Conservation (phyloP, 164 flowering plant genomes). For the Tetracentron sinense region DNA sequence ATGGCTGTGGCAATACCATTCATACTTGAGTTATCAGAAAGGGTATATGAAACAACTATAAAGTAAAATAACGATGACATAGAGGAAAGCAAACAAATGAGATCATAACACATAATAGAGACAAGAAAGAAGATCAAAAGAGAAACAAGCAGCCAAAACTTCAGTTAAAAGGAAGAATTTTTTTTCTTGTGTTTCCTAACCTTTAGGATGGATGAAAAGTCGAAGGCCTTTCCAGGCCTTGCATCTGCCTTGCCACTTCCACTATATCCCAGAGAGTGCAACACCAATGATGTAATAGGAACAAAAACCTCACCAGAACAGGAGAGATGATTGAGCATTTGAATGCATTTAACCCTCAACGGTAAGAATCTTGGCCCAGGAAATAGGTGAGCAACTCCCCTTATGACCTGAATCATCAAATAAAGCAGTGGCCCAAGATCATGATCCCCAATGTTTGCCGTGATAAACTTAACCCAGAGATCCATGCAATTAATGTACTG, state of each 20-base stretch:
- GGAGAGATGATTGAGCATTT: constrained; percentile 82
- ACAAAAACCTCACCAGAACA: constrained; percentile 69
- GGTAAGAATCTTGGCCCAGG: constrained; percentile 81
- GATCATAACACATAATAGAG: background rate
- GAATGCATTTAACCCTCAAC: constrained; percentile 69
- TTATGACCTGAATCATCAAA: constrained; percentile 60
- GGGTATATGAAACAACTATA: background rate
- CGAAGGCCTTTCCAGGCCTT: constrained; percentile 30
- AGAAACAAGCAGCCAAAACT: background rate
- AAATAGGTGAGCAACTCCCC: constrained; percentile 70
- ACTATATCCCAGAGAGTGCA: constrained; percentile 62
- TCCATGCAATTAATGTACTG: constrained; percentile 70
- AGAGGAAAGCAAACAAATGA: background rate
- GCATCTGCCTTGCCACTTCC: constrained; percentile 44
- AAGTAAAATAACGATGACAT: too few species aligned
- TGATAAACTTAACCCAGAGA: constrained; percentile 76
- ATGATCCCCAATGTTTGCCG: constrained; percentile 49
- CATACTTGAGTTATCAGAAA: background rate
- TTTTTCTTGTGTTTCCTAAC: constrained; percentile 28
- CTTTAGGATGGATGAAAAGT: constrained; percentile 51
- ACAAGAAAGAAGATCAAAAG: background rate
- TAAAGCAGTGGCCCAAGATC: constrained; percentile 62
- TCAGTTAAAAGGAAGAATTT: too few species aligned
- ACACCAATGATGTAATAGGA: constrained; percentile 64
- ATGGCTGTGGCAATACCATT: too few species aligned